These are phyloP conservation scores for Neospermospora avenae DNA, from an alignment of 2,329 filamentous ascomycete species.

Conservation along the genomic window DNA sequence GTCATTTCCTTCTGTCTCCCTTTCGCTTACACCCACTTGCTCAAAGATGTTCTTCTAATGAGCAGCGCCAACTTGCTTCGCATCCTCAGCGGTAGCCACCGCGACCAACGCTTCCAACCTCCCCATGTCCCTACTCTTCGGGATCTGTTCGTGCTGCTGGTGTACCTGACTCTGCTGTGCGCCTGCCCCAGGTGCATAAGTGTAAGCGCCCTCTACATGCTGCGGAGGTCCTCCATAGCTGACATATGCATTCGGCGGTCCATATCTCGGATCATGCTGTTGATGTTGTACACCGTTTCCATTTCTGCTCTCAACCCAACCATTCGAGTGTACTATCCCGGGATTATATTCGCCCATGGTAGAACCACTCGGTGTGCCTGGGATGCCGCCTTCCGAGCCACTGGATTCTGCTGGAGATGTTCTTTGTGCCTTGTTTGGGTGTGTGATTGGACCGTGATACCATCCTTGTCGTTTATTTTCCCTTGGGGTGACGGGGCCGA, in stretches of 20 bases:
- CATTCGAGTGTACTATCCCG: conserved; percentile 49
- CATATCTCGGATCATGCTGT: conserved; percentile 12
- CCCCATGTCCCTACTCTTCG: conserved; percentile 46
- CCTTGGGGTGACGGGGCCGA: conserved; percentile 53
- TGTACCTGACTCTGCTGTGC: conserved; percentile 34
- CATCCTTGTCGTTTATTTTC: conserved; percentile 67
- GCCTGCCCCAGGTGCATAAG: conserved; percentile 25
- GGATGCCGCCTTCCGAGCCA: conserved; percentile 51
- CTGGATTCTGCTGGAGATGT: conserved; percentile 54
- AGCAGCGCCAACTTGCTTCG: conserved; percentile 31
- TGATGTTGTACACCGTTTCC: conserved; percentile 10
- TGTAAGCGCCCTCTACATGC: conserved; percentile 24
- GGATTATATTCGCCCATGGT: conserved; percentile 49
- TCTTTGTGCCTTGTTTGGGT: conserved; percentile 36
- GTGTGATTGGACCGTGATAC: conserved; percentile 56
- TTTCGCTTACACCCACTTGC: background rate
- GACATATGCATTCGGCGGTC: conserved; percentile 33
- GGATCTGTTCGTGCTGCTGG: conserved; percentile 35
- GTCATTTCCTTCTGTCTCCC: background rate
- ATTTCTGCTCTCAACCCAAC: conserved; percentile 43
- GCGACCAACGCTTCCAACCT: conserved; percentile 62
- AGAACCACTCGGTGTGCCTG: conserved; percentile 45
- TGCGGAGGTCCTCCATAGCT: conserved; percentile 14
- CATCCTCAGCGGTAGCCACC: conserved; percentile 57
- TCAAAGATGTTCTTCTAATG: conserved; percentile 16